These are phyloP conservation scores for Pichia insulana DNA, from an alignment of 805 yeast genomes.

Conservation along the genomic window DNA sequence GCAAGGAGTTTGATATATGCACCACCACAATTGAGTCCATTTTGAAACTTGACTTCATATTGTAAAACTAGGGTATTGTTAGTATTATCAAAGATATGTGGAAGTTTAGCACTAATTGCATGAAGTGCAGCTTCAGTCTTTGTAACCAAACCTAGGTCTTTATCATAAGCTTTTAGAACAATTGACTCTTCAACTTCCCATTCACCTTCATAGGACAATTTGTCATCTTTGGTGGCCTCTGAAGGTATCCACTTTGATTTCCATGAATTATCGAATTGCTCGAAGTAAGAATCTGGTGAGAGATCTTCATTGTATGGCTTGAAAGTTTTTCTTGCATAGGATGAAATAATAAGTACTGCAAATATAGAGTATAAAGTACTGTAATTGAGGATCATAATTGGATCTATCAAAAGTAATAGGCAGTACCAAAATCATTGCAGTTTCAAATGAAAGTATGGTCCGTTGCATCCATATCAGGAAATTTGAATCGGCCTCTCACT, in stretches of 20 bases:
- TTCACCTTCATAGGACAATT: constrained; percentile 55
- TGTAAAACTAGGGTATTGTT: constrained; percentile 70
- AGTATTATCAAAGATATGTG: constrained; percentile 48
- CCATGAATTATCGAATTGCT: constrained; percentile 46
- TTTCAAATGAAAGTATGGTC: too few species aligned
- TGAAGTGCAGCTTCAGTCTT: constrained; percentile 72
- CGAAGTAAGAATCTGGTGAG: constrained; percentile 45
- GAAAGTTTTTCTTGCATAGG: neutral
- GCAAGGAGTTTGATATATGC: constrained; percentile 71
- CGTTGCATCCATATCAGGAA: too few species aligned
- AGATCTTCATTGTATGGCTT: constrained; percentile 31
- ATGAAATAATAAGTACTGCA: neutral
- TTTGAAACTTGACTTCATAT: constrained; percentile 81
- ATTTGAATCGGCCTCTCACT: too few species aligned
- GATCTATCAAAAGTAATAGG: too few species aligned
- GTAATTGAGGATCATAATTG: too few species aligned
- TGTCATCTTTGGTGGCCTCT: constrained; percentile 41
- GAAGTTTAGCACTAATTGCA: constrained; percentile 64
- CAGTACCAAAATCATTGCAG: too few species aligned
- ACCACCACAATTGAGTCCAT: constrained; percentile 79
- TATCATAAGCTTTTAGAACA: constrained; percentile 47
- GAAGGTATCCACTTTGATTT: constrained; percentile 54
- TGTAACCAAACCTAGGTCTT: constrained; percentile 71
- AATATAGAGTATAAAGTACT: neutral
- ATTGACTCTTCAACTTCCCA: constrained; percentile 67